Percentiles rank a stretch among this genome's conserved stretches.
phyloP scores from a whole-genome alignment of 306 rosid species.

The Prunus mira region DNA sequence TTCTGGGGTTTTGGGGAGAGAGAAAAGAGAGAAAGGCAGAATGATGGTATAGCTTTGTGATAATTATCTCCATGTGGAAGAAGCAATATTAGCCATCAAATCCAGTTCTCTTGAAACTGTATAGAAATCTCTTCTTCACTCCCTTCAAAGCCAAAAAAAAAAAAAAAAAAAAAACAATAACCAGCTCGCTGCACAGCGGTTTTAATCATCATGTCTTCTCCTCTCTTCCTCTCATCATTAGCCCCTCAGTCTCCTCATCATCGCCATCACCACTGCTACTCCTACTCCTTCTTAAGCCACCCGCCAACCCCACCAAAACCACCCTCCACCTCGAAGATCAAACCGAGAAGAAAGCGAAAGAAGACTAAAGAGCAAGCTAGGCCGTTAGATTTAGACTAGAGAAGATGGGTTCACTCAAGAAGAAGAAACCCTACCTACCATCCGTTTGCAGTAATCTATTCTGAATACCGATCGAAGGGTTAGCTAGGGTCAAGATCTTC shows the following conservation, averaged over 20 bases:
- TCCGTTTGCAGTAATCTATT: background rate
- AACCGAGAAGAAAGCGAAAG: slow-evolving; percentile 37
- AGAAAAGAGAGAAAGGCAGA: slow-evolving; percentile 17
- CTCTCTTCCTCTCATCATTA: slow-evolving; percentile 62
- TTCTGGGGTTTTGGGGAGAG: slow-evolving; percentile 18
- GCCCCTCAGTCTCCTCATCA: slow-evolving; percentile 58
- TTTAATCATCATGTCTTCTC: slow-evolving; percentile 67
- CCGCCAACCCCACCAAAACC: slow-evolving; percentile 53
- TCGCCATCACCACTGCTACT: slow-evolving; percentile 38
- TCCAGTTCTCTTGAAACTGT: background rate
- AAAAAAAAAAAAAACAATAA: slow-evolving; percentile 17
- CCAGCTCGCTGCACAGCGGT: slow-evolving; percentile 3
- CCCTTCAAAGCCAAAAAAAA: slow-evolving; percentile 34
- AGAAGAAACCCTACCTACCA: slow-evolving; percentile 68
- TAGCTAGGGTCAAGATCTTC: slow-evolving; percentile 29
- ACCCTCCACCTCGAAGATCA: slow-evolving; percentile 23
- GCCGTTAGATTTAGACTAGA: slow-evolving; percentile 37
- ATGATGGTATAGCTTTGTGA: slow-evolving; percentile 30
- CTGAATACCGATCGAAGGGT: slow-evolving; percentile 13
- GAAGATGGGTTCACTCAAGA: slow-evolving; percentile 53
- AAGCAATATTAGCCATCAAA: background rate
- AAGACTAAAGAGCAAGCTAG: slow-evolving; percentile 7
- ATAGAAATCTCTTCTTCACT: slow-evolving; percentile 26
- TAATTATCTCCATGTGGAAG: slow-evolving; percentile 11
- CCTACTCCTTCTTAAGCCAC: slow-evolving; percentile 26